Percentiles rank a stretch among this genome's conserved stretches.
These are phyloP conservation scores for Parasarocladium wereldwijsianum DNA, from an alignment of 2,329 filamentous ascomycete species.

Conservation along the genomic window DNA sequence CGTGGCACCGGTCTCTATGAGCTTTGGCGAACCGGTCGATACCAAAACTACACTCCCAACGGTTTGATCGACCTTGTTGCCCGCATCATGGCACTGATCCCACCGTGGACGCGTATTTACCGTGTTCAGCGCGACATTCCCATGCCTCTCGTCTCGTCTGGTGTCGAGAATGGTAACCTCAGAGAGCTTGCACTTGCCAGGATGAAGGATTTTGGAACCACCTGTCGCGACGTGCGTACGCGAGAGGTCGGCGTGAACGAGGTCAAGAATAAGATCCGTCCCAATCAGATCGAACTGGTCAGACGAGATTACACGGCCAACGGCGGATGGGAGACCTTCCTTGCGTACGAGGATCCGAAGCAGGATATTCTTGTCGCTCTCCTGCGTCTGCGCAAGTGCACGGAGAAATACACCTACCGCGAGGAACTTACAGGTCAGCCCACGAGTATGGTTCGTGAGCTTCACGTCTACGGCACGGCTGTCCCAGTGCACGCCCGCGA, in stretches of 20 bases:
- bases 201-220: slow-evolving; percentile 98
- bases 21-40: slow-evolving; percentile 89
- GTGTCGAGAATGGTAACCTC: slow-evolving; percentile 94
- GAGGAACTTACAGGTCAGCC: slow-evolving; percentile 75
- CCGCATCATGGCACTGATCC: slow-evolving; percentile 85
- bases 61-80: slow-evolving; percentile 91
- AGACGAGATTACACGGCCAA: slow-evolving; percentile 90
- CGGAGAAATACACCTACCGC: slow-evolving; percentile 79
- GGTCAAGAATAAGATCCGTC: slow-evolving; percentile 96
- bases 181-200: slow-evolving; percentile 85
- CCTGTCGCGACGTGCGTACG: slow-evolving; percentile 89
- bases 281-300: slow-evolving; percentile 89
- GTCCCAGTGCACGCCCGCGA: slow-evolving; percentile 96
- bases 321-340: slow-evolving; percentile 95
- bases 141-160: slow-evolving; percentile 98
- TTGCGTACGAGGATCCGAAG: slow-evolving; percentile 96
- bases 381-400: slow-evolving; percentile 80
- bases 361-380: slow-evolving; percentile 94
- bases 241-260: slow-evolving; percentile 97
- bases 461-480: slow-evolving; percentile 93
- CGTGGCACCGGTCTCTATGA: slow-evolving; percentile 94
- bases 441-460: slow-evolving; percentile 80
- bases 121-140: slow-evolving; percentile 96
- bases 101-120: slow-evolving; percentile 97
- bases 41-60: slow-evolving; percentile 98